phyloP scores from a whole-genome alignment of 1,284 basidiomycete species.

The Clitocybe nebularis region DNA sequence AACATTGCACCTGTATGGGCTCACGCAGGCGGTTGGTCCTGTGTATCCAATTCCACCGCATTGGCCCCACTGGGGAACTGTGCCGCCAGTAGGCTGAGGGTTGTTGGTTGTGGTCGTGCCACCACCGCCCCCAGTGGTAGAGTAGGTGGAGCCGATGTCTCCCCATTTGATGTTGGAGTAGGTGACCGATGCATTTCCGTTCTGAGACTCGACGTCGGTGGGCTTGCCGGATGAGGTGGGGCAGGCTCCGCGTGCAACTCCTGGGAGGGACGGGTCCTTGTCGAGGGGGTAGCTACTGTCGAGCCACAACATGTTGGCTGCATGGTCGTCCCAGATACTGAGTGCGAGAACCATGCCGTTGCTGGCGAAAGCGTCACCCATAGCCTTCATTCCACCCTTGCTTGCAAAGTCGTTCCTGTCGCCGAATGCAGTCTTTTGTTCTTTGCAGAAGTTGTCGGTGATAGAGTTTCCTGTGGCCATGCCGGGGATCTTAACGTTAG shows the following conservation, averaged over 20 bases:
- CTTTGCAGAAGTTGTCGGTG: constrained; percentile 37
- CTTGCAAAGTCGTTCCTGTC: constrained; percentile 41
- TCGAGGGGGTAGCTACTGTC: constrained; percentile 28
- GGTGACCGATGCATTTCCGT: constrained; percentile 37
- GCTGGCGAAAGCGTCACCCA: constrained; percentile 28
- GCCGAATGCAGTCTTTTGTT: constrained; percentile 38
- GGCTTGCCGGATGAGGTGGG: constrained; percentile 44
- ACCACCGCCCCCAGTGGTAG: not conserved
- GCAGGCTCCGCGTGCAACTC: constrained; percentile 47
- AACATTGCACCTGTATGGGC: not conserved
- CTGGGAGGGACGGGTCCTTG: constrained; percentile 27
- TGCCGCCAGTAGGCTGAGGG: not conserved
- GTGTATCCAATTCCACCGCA: not conserved
- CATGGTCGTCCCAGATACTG: constrained; percentile 55
- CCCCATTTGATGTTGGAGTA: constrained; percentile 58
- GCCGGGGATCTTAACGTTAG: constrained; percentile 38
- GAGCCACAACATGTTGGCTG: constrained; percentile 40
- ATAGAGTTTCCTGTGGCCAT: constrained; percentile 35
- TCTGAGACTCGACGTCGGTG: constrained; percentile 36
- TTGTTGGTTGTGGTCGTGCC: not conserved
- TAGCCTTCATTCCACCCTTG: constrained; percentile 40
- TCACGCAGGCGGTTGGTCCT: not conserved
- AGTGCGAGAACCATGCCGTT: constrained; percentile 52
- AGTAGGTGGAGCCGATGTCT: constrained; percentile 45
- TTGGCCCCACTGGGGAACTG: not conserved